These are phyloP conservation scores for Remersonia thermophila DNA, from an alignment of 2,329 filamentous ascomycete species.

Conservation along the genomic window DNA sequence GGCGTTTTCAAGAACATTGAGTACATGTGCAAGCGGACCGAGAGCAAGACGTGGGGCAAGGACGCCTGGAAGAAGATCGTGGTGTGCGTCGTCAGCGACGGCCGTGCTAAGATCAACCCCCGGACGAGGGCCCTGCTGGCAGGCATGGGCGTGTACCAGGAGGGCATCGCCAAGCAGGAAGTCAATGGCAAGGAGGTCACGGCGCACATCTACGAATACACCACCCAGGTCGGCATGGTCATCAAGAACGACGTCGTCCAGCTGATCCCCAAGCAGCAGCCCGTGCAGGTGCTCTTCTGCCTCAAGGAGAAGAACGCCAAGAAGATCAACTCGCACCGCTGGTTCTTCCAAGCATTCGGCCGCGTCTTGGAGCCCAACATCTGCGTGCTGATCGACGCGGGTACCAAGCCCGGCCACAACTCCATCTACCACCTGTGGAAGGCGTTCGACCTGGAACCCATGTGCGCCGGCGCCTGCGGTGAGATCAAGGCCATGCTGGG, in stretches of 20 bases:
- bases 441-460: constrained; percentile 92
- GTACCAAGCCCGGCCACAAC: constrained; percentile 84
- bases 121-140: constrained; percentile 81
- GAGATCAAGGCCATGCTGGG: constrained; percentile 98
- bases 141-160: constrained; percentile 92
- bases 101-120: constrained; percentile 91
- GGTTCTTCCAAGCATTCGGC: constrained; percentile 98
- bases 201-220: constrained; percentile 95
- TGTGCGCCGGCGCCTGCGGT: constrained; percentile 93
- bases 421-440: constrained; percentile 99
- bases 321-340: constrained; percentile 98
- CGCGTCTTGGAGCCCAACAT: constrained; percentile 88
- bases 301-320: constrained; percentile 99
- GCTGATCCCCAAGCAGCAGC: constrained; percentile 73
- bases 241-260: constrained; percentile 84
- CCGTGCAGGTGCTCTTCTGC: constrained; percentile 94
- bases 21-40: constrained; percentile 87
- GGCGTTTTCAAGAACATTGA: constrained; percentile 99
- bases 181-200: constrained; percentile 95
- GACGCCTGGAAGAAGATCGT: constrained; percentile 99
- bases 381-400: constrained; percentile 89
- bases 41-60: constrained; percentile 96
- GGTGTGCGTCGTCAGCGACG: constrained; percentile 92
- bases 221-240: constrained; percentile 71
- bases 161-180: constrained; percentile 95